phyloP scores from a whole-genome alignment of 768 basidiomycete genomes.

The Hericium alpestre region DNA sequence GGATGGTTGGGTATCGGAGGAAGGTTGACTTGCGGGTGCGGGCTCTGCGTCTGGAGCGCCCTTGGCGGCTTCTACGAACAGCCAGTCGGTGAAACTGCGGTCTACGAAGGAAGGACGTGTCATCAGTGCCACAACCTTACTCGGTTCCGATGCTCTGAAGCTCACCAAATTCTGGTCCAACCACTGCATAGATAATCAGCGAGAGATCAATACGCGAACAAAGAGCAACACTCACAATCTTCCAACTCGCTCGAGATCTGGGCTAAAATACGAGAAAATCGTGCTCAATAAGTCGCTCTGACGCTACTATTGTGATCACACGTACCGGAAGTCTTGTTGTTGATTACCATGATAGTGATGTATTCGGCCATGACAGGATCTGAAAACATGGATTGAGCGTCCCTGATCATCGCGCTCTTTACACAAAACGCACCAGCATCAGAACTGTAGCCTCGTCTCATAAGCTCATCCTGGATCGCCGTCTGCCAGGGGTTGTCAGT shows the following conservation, averaged over 20 bases:
- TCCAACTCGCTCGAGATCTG: conserved; percentile 85
- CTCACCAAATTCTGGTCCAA: conserved; percentile 77
- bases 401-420: background rate
- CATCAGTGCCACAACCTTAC: background rate
- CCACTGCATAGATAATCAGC: conserved; percentile 28
- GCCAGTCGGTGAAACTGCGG: conserved; percentile 77
- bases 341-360: conserved; percentile 91
- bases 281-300: conserved; percentile 3
- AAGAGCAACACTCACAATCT: conserved; percentile 42
- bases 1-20: conserved; percentile 21
- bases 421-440: conserved; percentile 49
- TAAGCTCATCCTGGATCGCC: conserved; percentile 76
- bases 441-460: conserved; percentile 57
- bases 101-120: conserved; percentile 32
- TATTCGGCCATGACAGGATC: conserved; percentile 92
- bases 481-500: conserved; percentile 29
- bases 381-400: conserved; percentile 17
- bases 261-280: conserved; percentile 28
- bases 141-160: conserved; percentile 4
- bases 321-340: conserved; percentile 74
- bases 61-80: conserved; percentile 72
- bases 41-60: conserved; percentile 39
- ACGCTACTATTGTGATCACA: conserved; percentile 2
- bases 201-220: background rate
- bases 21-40: conserved; percentile 15